Base-by-base conservation (phyloP, 257 asterid genomes). In the Rauvolfia tetraphylla region DNA sequence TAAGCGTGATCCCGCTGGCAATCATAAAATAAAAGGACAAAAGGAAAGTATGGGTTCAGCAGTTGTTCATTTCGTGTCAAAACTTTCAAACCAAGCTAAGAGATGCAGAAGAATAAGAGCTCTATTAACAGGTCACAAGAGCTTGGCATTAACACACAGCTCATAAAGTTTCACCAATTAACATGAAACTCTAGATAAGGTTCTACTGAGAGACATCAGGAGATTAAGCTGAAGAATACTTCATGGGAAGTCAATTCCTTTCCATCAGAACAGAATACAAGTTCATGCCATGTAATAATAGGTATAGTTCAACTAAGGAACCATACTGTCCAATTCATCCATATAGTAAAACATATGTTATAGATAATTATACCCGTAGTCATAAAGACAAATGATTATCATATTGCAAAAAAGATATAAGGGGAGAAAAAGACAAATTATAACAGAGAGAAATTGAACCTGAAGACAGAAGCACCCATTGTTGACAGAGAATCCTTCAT, bases 381-480 rank as follows among this genome's bases (percentile, higher is more conserved):
- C 22, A 9, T 23, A 23, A 38, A 3, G 5, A 66, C 27, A 34
- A 39, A 17, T 38, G 25, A 20, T 7, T 65, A 36, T 34, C 18
- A 10, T 66, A 36, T 66, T 20, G 17, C 23, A 67, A 51, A n/a
- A 67, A 67, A 36, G 46, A 20, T 7, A 46, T 2, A 63, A 76
- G 39, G 15, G 0, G 25, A 51, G 51, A 38, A 36, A 51, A 72
- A 34, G 10, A 18, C 15, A 71, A 65, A n/a, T 49, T 41, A 34
- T 76, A 8, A 51, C 66, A 29, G 36, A 53, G 31, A 36, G 71
- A 59, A 77, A 41, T 34, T 75, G 65, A 75, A 95, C 99, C 99
- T 95, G 90, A 95, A 95, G 20, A 95, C 99, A 41, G 99, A 95
- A 76, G 99, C 98, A 33, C 99, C 99, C 99, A 95, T 93, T 66